Base-by-base conservation (phyloP, 495 filamentous ascomycete species). In the Evernia prunastri region DNA sequence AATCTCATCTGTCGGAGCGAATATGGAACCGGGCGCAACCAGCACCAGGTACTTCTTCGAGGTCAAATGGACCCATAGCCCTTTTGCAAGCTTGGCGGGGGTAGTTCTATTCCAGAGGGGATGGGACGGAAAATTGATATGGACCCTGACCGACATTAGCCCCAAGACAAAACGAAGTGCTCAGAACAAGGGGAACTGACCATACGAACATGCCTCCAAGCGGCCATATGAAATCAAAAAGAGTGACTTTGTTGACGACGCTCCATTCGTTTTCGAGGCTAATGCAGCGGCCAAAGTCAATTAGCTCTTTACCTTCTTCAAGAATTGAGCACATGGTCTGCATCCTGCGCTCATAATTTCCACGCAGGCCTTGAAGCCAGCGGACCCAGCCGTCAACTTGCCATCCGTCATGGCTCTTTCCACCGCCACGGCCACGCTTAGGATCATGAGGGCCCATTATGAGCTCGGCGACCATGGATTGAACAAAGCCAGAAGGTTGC, bases 151-250 rank as follows among this genome's bases (percentile, higher is more conserved):
- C 20, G 11, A 13, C 25, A n/a, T 54, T 33, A 54, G 51, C 29
- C 13, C 23, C 45, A 27, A 53, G 27, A 53, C 49, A 12, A 8
- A 9, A 31, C 49, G 10, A 49, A 51, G 49, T 8, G 27, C 31
- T 17, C 3, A 18, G 29, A 18, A 18, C 17, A 18, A 8, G 7
- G 25, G 29, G 51, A 20, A 54, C 29, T 20, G 13, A 54, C 92
- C 92, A 97, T 29, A 94, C 73, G 72, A 96, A 96, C 92, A 96
- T 96, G 66, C 93, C 93, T 20, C 86, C 93, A n/a, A 86, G 82
- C 1, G 92, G 93, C 80, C 86, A 88, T 56, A 78, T 70, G 70
- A 94, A 96, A 56, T 84, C 78, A 72, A 84, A 90, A 68, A 96
- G 84, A 40, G 79, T 76, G 0, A 81, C 83, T 69, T 87, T 89